A percentile compares a stretch with the other conserved stretches of the same genome.
Evolutionary conservation across 768 basidiomycete genomes (phyloP).

Genomic region (Hemileccinum rubropunctum): DNA sequence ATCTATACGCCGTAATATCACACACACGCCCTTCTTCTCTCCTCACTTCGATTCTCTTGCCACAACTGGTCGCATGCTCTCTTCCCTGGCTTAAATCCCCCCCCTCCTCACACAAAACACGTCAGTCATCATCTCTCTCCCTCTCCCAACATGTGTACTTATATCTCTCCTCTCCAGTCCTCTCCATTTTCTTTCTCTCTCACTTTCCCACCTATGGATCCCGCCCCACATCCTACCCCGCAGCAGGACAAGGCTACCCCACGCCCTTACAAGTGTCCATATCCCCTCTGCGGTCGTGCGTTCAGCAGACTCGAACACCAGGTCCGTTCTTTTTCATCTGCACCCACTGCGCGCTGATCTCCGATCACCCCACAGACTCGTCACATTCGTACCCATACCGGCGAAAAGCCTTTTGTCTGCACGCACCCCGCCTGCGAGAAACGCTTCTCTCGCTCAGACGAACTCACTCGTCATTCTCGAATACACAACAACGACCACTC

Average conservation of each 20-base stretch:
- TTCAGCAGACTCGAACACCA: constrained; percentile 97
- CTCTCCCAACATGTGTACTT: constrained; percentile 27
- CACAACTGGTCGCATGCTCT: not conserved
- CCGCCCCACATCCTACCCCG: not conserved
- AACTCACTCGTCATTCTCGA: constrained; percentile 92
- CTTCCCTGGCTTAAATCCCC: constrained; percentile 14
- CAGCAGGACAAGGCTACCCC: constrained; percentile 42
- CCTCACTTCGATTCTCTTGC: no score
- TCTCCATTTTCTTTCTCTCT: constrained; percentile 12
- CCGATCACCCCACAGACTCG: constrained; percentile 63
- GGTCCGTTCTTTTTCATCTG: constrained; percentile 43
- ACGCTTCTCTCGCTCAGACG: constrained; percentile 97
- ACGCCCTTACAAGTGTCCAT: constrained; percentile 96
- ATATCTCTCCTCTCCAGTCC: constrained; percentile 25
- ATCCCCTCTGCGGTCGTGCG: constrained; percentile 85
- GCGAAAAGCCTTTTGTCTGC: constrained; percentile 96
- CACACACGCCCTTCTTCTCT: no score
- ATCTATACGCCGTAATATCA: constrained; percentile 6
- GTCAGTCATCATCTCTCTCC: constrained; percentile 16
- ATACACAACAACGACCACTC: constrained; percentile 76
- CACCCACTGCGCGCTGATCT: constrained; percentile 13
- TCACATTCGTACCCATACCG: constrained; percentile 97
- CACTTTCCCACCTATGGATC: constrained; percentile 23
- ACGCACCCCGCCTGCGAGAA: constrained; percentile 94
- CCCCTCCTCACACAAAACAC: not conserved